Conservation (phyloP, 2,329 filamentous ascomycete genomes). For the Ilyonectria robusta region DNA sequence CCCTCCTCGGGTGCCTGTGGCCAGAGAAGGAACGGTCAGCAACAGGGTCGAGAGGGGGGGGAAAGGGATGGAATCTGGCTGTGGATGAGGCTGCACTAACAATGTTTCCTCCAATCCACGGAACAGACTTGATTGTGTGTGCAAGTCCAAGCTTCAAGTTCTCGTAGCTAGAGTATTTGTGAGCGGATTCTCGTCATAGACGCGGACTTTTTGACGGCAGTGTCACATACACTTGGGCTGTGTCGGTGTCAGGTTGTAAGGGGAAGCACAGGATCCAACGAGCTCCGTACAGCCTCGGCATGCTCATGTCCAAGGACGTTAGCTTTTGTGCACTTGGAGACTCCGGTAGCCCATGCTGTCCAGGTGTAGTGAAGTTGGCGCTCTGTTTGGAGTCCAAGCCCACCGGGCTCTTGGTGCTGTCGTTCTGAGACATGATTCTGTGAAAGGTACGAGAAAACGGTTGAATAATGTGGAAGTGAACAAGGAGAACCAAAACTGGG, state of each 20-base stretch:
- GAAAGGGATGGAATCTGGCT: neutral
- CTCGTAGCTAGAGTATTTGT: neutral
- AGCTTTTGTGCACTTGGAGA: neutral
- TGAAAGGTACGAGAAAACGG: neutral
- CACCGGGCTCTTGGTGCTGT: neutral
- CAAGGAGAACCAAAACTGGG: neutral
- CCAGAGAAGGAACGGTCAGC: neutral
- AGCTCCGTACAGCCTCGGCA: slow-evolving; percentile 8
- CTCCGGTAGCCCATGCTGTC: neutral
- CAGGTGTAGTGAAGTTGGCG: neutral
- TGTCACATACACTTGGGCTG: neutral
- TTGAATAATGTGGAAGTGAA: neutral
- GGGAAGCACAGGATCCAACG: slow-evolving; percentile 7
- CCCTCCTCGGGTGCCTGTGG: neutral
- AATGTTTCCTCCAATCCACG: slow-evolving; percentile 6
- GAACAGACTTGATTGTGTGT: slow-evolving; percentile 6
- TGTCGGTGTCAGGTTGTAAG: neutral
- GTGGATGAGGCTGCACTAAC: neutral
- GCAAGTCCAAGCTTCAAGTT: neutral
- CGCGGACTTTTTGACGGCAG: neutral
- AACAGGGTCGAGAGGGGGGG: neutral
- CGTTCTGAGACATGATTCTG: neutral
- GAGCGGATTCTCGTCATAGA: neutral
- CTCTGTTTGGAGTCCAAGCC: neutral
- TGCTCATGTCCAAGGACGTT: slow-evolving; percentile 6